Percentiles rank a stretch among this genome's conserved stretches.
Evolutionary conservation across 176 grass and related monocot genomes (phyloP).

Genomic region (Carex myosuroides): DNA sequence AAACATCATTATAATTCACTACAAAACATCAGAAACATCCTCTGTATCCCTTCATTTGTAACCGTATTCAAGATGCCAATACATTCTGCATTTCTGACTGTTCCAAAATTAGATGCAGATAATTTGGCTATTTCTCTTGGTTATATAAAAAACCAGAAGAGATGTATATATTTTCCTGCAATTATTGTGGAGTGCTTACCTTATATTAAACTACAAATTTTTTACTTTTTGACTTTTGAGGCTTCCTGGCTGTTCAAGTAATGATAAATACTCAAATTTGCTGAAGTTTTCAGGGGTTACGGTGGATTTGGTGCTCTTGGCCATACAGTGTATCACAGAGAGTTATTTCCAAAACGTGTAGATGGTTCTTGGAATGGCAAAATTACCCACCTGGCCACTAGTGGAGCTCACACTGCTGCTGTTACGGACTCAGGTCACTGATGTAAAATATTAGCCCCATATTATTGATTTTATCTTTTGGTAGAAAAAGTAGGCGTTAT

Average conservation of each 20-base stretch:
- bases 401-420: conserved; percentile 82
- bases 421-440: conserved; percentile 48
- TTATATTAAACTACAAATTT: conserved; percentile 9
- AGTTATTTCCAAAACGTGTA: conserved; percentile 63
- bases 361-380: conserved; percentile 65
- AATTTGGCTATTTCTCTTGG: no score
- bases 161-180: neutral
- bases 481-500: neutral
- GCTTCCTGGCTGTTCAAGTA: neutral
- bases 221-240: neutral
- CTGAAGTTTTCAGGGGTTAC: conserved; percentile 96
- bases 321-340: conserved; percentile 82
- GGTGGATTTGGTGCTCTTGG: conserved; percentile 98
- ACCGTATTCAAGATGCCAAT: no score
- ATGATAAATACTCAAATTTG: conserved; percentile 46
- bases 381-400: conserved; percentile 74
- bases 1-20: neutral
- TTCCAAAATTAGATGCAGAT: no score
- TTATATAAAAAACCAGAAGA: neutral
- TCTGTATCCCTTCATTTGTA: neutral
- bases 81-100: no score
- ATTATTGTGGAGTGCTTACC: neutral
- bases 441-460: neutral
- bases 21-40: neutral
- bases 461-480: neutral